Evolutionary conservation across 73 alveolate genomes (phyloP), one percentile per base, ranked within the genome.

Genomic region (Stentor roeselii): DNA sequence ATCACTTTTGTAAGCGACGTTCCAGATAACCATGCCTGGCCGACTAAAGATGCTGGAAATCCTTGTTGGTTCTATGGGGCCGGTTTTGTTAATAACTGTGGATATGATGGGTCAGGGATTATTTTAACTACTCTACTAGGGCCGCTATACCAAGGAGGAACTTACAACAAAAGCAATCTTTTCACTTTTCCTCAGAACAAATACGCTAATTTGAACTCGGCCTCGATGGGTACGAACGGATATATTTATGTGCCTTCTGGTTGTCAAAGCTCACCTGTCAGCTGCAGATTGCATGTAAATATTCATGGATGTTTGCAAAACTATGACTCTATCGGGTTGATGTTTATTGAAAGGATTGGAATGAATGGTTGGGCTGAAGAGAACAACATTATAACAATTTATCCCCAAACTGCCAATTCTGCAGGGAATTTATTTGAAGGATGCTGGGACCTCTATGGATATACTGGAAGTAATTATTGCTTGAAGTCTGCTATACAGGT

Each of bases 381-480:
- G 59, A 88, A 88, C 83, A 77, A 85, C 42, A 59, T 88, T 36
- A 82, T 88, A 15, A 76, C 83, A 41, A 83, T 88, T 34, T 88
- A 85, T 60, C 94, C 94, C 39, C 91, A 86, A 60, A 60, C 60
- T 37, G 37, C 38, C 39, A 86, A 84, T 3, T 59, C 39, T n/a
- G 37, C 60, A 30, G 30, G 82, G 1, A 27, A 34, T 2, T 42
- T 59, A 6, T 86, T 83, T 39, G 76, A 21, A 35, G 93, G 93
- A 3, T 88, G 93, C 58, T 88, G 90, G 90, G 93, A 88, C 84
- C 85, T 90, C 90, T 88, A 82, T 82, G 93, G 90, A 3, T 88
- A 88, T 76, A 38, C 83, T 3, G 90, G 59, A 14, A 59, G 36
- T 41, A 61, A 83, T 61, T 86, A 83, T 32, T 85, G 78, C 0